phyloP scores from a whole-genome alignment of 495 filamentous ascomycete species.

The Hypoxylon fuscum region DNA sequence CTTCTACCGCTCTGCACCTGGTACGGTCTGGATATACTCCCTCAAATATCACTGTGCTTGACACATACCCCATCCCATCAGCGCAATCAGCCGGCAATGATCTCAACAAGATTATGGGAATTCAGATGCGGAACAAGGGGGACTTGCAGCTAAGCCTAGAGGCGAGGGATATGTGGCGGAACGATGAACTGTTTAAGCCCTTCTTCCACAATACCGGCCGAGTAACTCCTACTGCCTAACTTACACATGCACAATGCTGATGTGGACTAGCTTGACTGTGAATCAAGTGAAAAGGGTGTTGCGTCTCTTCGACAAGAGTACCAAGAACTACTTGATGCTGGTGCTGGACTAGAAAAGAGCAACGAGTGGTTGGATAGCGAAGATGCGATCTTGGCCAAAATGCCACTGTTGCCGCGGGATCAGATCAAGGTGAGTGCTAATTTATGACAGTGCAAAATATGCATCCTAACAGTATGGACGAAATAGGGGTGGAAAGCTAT shows the following conservation, averaged over 20 bases:
- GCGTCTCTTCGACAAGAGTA: conserved; percentile 27
- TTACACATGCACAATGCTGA: conserved; percentile 4
- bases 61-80: conserved; percentile 40
- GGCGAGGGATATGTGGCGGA: conserved; percentile 40
- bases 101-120: conserved; percentile 43
- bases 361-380: conserved; percentile 41
- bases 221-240: conserved; percentile 6
- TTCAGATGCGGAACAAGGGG: conserved; percentile 33
- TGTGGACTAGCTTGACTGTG: conserved; percentile 32
- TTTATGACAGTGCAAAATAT: not conserved
- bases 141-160: conserved; percentile 38
- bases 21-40: conserved; percentile 36
- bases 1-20: conserved; percentile 39
- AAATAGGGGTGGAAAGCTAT: conserved; percentile 40
- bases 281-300: conserved; percentile 33
- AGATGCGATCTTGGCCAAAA: conserved; percentile 37
- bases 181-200: conserved; percentile 40
- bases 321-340: conserved; percentile 31
- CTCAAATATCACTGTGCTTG: conserved; percentile 40
- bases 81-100: conserved; percentile 42
- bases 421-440: conserved; percentile 36
- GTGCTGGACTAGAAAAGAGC: conserved; percentile 27
- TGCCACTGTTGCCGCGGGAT: conserved; percentile 31
- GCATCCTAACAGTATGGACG: conserved; percentile 3
- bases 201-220: conserved; percentile 41